Base-by-base conservation (phyloP, 257 asterid genomes). In the Nicotiana noctiflora region DNA sequence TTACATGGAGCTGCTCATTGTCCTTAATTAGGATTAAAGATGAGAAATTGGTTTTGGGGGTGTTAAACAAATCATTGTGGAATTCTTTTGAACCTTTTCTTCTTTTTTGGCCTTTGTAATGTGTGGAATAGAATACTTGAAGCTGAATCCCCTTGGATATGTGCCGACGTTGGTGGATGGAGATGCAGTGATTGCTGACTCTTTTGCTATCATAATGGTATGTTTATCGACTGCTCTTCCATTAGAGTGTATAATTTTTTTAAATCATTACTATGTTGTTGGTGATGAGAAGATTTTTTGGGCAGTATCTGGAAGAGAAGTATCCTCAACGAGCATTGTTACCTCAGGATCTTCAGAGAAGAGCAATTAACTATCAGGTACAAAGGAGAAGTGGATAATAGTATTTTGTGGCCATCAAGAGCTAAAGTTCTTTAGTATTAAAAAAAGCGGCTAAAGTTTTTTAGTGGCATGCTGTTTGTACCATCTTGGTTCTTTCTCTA, bases 271-370 rank as follows among this genome's bases (percentile, higher is more conserved):
- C 78, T 14, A 23, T 14, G 77, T 25, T 23, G 18, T 14, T 72
- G 57, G 32, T 18, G 8, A 59, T 74, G 37, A 29, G 53, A 64
- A 61, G 40, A 49, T 76, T 79, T 77, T 37, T 56, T 64, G 29
- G 87, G 85, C 86, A 95, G 98, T 92, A 95, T 88, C 83, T 95
- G 64, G 98, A 95, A 86, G 97, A 93, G 88, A 95, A 90, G 88
- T 93, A 86, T 86, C 98, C 98, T 53, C 95, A 91, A 77, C 89
- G 81, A 77, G 97, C 98, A 4, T 85, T 95, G 91, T 84, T 95
- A 84, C 99, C 99, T 2, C 83, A 79, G 85, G 97, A 95, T 91
- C 88, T 84, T 81, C 92, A 87, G 87, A 84, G 70, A 78, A 91
- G 84, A 81, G 94, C 92, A 55, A 81, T 90, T 66, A 86, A 90